Evolutionary conservation across 345 rosid species (phyloP).

Genomic region (Turnera subulata): DNA sequence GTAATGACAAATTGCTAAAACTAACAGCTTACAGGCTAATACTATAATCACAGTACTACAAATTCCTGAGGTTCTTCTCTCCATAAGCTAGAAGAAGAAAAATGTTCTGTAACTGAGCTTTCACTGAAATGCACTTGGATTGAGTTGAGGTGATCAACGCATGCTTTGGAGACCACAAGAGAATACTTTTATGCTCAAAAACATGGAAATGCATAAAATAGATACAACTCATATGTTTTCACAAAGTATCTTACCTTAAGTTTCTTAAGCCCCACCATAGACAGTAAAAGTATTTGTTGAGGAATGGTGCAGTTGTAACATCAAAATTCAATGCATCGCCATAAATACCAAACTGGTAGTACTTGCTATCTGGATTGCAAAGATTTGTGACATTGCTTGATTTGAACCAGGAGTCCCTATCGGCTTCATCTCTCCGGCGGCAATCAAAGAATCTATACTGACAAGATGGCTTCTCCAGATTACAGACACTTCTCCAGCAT

Average conservation of each 20-base stretch:
- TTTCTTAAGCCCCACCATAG: slow-evolving; percentile 97
- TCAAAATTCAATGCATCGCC: slow-evolving; percentile 57
- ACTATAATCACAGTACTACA: no score
- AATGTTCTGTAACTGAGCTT: no score
- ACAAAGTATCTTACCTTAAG: no score
- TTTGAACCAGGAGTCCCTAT: slow-evolving; percentile 51
- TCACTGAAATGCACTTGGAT: no score
- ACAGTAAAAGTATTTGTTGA: slow-evolving; percentile 82
- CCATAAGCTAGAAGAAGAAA: neutral
- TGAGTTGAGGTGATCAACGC: neutral
- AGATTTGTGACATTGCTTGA: slow-evolving; percentile 55
- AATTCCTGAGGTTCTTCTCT: no score
- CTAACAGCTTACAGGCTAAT: no score
- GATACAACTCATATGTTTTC: no score
- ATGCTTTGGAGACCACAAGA: neutral
- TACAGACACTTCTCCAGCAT: slow-evolving; percentile 73
- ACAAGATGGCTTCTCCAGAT: slow-evolving; percentile 46
- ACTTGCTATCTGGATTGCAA: slow-evolving; percentile 43
- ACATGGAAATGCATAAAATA: neutral
- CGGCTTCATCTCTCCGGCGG: slow-evolving; percentile 25
- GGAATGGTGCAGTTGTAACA: slow-evolving; percentile 55
- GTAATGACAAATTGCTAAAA: no score
- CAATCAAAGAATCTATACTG: slow-evolving; percentile 65
- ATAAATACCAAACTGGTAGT: slow-evolving; percentile 70
- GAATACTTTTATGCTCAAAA: neutral